Conservation (phyloP, 768 basidiomycete genomes). For the Gymnopilus dilepis region DNA sequence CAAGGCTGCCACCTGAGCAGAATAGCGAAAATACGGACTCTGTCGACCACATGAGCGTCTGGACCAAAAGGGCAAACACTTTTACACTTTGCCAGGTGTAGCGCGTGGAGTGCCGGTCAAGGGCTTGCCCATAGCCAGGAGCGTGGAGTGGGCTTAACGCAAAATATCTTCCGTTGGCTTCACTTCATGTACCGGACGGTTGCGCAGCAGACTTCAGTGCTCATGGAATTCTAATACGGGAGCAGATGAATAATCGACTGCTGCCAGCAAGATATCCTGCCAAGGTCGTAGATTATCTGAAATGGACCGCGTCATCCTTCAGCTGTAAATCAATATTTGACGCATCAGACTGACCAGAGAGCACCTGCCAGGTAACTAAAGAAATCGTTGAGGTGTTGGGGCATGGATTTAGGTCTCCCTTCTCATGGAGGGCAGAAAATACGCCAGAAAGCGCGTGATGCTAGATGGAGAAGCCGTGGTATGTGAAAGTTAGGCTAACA, state of each 20-base stretch:
- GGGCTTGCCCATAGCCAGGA: not conserved
- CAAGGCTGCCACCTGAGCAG: not conserved
- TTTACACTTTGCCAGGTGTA: slow-evolving; percentile 6
- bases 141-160: slow-evolving; percentile 1
- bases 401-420: slow-evolving; percentile 5
- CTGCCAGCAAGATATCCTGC: not conserved
- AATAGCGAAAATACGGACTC: not conserved
- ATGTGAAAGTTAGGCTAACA: slow-evolving; percentile 13
- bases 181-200: not conserved
- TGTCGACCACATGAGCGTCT: slow-evolving; percentile 7
- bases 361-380: slow-evolving; percentile 5
- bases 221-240: not conserved
- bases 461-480: slow-evolving; percentile 9
- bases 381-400: not conserved
- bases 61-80: not conserved
- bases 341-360: not conserved
- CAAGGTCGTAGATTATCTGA: not conserved
- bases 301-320: not conserved
- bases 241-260: not conserved
- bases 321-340: not conserved
- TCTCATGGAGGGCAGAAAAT: slow-evolving; percentile 13
- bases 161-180: not conserved
- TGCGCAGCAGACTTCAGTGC: not conserved
- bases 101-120: not conserved
- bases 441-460: slow-evolving; percentile 16